Base-by-base conservation (phyloP, 176 grass and related monocot species). In the Ensete ventricosum region DNA sequence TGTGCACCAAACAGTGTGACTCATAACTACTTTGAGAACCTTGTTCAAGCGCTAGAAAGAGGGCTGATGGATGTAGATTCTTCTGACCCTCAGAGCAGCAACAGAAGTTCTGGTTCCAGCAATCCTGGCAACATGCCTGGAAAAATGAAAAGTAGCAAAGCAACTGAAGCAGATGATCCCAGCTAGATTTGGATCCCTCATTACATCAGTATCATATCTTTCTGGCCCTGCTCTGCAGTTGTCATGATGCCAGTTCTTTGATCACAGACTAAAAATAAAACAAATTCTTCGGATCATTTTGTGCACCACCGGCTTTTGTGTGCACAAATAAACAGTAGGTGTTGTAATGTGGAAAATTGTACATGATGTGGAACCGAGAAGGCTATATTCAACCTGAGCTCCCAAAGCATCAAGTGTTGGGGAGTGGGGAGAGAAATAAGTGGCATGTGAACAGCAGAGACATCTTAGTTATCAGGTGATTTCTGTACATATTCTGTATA, bases 21-120 rank as follows among this genome's bases (percentile, higher is more conserved):
- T 67, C 90, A 88, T 71, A 99, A 99, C 84, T 99, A 99, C 85
- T 99, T 99, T 77, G 96, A 99, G 81, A 99, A 99, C 77, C 88
- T 99, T 2, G 96, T 99, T 27, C 90, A 76, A 76, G 96, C 96
- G 62, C 70, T 99, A 69, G 96, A 99, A 81, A 99, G 82, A 68
- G 96, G 96, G 66, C 83, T 99, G 80, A 91, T 86, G 62, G 91
- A 95, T 55, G 96, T 99, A 26, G 96, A 86, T 24, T 88, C 91
- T 71, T 89, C 91, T 9, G 85, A 85, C 70, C 85, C 80, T 73
- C 88, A 91, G 21, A 81, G 73, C 48, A 67, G 88, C 79, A 95
- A 72, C 53, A 99, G 92, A 80, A 99, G 48, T 11, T 77, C 83
- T 19, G 86, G 78, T 76, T 84, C 95, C 7, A 99, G 91, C 75